Evolutionary conservation across 1,139 yeast genomes (phyloP).

Genomic region (Saccharomyces hybrid): DNA sequence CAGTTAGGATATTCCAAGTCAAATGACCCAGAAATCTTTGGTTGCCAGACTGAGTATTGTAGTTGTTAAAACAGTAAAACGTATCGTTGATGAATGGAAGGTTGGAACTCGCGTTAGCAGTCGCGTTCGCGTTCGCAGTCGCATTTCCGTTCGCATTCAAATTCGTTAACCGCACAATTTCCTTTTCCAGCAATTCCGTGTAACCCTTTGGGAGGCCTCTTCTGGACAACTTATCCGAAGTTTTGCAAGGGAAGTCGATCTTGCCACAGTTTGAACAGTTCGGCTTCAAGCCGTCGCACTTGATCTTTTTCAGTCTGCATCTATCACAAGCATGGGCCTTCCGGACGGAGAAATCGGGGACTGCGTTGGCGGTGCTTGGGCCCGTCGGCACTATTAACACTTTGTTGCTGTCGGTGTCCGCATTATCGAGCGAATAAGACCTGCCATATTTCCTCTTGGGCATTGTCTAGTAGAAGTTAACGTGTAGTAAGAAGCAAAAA

Average conservation of each 20-base stretch:
- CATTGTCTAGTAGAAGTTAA: not conserved
- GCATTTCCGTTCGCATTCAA: not conserved
- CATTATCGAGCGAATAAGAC: not conserved
- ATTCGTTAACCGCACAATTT: slow-evolving; percentile 52
- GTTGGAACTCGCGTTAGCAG: not conserved
- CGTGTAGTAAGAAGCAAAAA: not conserved
- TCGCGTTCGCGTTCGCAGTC: not conserved
- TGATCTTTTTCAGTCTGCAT: slow-evolving; percentile 66
- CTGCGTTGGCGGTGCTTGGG: not conserved
- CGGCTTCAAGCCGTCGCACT: slow-evolving; percentile 67
- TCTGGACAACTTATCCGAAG: slow-evolving; percentile 64
- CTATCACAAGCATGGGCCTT: slow-evolving; percentile 74
- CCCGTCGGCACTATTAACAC: not conserved
- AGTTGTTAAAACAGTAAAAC: slow-evolving; percentile 23
- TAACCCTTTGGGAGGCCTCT: slow-evolving; percentile 71
- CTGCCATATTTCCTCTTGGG: slow-evolving; percentile 1
- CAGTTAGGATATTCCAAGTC: slow-evolving; percentile 20
- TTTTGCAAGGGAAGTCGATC: slow-evolving; percentile 59
- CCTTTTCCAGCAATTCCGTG: slow-evolving; percentile 62
- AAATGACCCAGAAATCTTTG: slow-evolving; percentile 20
- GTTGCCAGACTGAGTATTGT: slow-evolving; percentile 10
- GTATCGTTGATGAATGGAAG: slow-evolving; percentile 28
- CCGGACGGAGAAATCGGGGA: not conserved
- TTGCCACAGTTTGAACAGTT: slow-evolving; percentile 56
- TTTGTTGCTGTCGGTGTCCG: not conserved